phyloP scores from a whole-genome alignment of 108 stramenopile genomes.

The Cylindrotheca fusiformis region DNA sequence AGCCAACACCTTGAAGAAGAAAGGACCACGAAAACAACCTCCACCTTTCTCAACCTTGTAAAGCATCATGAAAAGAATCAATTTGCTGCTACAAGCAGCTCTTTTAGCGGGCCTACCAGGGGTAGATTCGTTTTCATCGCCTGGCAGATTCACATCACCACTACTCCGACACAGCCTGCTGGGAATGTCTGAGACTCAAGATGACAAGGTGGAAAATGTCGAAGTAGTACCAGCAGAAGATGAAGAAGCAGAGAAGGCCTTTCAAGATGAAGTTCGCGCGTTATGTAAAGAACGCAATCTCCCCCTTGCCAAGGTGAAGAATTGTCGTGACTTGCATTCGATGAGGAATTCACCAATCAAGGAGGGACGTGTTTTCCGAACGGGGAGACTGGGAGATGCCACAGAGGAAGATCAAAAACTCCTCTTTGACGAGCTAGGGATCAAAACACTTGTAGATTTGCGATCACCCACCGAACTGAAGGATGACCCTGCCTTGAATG shows the following conservation, averaged over 20 bases:
- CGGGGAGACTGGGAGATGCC: slow-evolving; percentile 85
- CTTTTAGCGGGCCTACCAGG: neutral
- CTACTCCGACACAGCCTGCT: neutral
- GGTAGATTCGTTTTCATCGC: neutral
- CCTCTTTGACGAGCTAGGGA: slow-evolving; percentile 53
- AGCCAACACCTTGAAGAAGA: too few relatives aligned
- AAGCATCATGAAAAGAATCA: too few relatives aligned
- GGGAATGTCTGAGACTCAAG: neutral
- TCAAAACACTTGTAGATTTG: slow-evolving; percentile 84
- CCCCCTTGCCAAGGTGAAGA: slow-evolving; percentile 77
- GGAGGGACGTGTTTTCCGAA: slow-evolving; percentile 71
- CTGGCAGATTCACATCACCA: neutral
- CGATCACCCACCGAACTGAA: slow-evolving; percentile 85
- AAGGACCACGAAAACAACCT: too few relatives aligned
- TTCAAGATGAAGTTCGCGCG: slow-evolving; percentile 36
- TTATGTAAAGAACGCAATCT: slow-evolving; percentile 76
- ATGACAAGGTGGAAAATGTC: neutral
- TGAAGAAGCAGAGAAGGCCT: slow-evolving; percentile 7
- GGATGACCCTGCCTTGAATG: slow-evolving; percentile 69
- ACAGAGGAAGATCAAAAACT: slow-evolving; percentile 65
- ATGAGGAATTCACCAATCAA: slow-evolving; percentile 64
- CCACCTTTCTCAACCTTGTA: too few relatives aligned
- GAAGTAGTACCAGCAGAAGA: slow-evolving; percentile 13
- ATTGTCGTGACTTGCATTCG: slow-evolving; percentile 86
- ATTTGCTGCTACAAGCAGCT: neutral